Evolutionary conservation across 441 rosid species (phyloP), one percentile per base, ranked within the genome.

Genomic region (Jatropha multifida): DNA sequence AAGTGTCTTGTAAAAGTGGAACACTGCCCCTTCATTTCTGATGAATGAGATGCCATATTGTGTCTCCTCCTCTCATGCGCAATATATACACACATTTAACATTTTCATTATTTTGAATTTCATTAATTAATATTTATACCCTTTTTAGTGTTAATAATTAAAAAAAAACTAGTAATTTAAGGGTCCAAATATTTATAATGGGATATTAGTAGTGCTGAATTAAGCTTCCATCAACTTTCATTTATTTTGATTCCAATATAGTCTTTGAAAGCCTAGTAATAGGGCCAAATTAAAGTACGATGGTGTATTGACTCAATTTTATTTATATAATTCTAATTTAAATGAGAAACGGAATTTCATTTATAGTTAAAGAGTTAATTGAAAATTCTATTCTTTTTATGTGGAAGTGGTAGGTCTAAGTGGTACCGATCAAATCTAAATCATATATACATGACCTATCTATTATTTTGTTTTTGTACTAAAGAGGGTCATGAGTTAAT

Each of bases 1-100:
- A 76, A 75, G 73, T 88, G 89, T 83, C 85, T 9, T 6, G 44
- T 71, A 73, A 86, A 88, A 82, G 88, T 69, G 81, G 75, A 68
- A 75, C 89, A 85, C 7, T 48, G 58, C 71, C 73, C 81, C 85
- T 81, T 38, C 81, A 68, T 74, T 83, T 82, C 32, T 78, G 78
- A 81, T 80, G 42, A 80, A 64, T 32, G 37, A 23, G 72, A 74
- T 46, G 32, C 80, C 81, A 73, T 51, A 27, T 40, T 41, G 49
- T 83, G 77, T 76, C 85, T 68, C 73, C 78, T 42, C 48, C 77
- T 70, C 69, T 73, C 82, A 71, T 71, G 76, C 77, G 38, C 76
- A 48, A 46, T 71, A 51, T 18, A 9, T 42, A 42, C 6, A 20
- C 20, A 65, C 14, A 41, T 0, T 4, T 20, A 10, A 15, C n/a